A percentile compares a stretch with the other conserved stretches of the same genome.
Evolutionary conservation across 805 yeast genomes (phyloP).

Genomic region (Isabelozyma gotoi): DNA sequence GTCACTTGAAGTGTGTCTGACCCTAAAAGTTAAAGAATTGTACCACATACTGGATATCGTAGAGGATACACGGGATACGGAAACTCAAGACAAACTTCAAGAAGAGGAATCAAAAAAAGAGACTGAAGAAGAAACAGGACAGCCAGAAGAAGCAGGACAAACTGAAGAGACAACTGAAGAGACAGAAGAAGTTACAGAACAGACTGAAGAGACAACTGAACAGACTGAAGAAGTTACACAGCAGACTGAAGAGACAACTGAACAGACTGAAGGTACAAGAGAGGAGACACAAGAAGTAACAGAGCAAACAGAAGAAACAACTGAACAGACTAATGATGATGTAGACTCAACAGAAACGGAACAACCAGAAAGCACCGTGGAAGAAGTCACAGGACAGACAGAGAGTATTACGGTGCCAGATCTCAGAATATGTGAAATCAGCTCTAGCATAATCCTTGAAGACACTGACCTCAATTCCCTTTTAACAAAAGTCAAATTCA

Average conservation of each 20-base stretch:
- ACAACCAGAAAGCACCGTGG: no score
- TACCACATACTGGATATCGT: not conserved
- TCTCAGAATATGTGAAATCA: no score
- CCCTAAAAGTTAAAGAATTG: not conserved
- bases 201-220: conserved; percentile 1
- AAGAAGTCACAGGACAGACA: no score
- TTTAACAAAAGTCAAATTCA: not conserved
- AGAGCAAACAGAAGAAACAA: not conserved
- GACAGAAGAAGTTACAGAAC: not conserved
- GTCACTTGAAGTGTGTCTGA: conserved; percentile 16
- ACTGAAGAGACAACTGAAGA: no score
- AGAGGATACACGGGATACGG: not conserved
- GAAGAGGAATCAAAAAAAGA: not conserved
- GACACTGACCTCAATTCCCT: not conserved
- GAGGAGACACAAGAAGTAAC: not conserved
- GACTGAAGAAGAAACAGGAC: not conserved
- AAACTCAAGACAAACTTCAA: no score
- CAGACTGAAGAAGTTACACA: not conserved
- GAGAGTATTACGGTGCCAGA: no score
- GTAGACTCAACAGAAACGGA: no score
- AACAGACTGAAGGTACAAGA: not conserved
- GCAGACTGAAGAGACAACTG: not conserved
- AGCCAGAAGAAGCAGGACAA: not conserved
- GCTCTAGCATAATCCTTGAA: not conserved
- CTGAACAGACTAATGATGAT: not conserved